A percentile compares a stretch with the other conserved stretches of the same genome.
Evolutionary conservation across 331 rosid genomes (phyloP).

Genomic region (Stylosanthes scabra): DNA sequence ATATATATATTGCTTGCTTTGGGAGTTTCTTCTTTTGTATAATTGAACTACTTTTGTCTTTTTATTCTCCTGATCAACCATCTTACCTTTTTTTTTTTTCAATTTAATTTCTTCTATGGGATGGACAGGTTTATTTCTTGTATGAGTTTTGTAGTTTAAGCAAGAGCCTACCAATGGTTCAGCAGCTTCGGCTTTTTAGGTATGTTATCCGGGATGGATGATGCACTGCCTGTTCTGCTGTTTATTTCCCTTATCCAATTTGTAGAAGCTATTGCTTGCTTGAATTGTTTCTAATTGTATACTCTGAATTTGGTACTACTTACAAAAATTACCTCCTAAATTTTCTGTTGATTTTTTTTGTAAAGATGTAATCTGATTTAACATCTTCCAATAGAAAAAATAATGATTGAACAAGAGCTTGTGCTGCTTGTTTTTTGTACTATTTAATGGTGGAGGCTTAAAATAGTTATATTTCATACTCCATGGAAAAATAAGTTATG

Average conservation of each 20-base stretch:
- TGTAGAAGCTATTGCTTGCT: slow-evolving; percentile 26
- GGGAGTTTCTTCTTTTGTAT: neutral
- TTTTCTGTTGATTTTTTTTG: slow-evolving; percentile 7
- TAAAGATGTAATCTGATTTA: slow-evolving; percentile 13
- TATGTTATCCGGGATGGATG: slow-evolving; percentile 39
- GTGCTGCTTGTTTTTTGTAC: slow-evolving; percentile 4
- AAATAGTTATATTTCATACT: slow-evolving; percentile 6
- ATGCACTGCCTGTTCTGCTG: slow-evolving; percentile 8
- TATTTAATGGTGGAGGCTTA: neutral
- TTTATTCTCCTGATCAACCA: slow-evolving; percentile 1
- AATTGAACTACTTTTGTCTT: neutral
- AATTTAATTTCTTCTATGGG: slow-evolving; percentile 19
- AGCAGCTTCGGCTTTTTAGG: slow-evolving; percentile 89
- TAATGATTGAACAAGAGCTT: neutral
- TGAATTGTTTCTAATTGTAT: slow-evolving; percentile 29
- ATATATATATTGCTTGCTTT: neutral
- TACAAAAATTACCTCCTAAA: slow-evolving; percentile 3
- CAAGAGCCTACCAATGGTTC: slow-evolving; percentile 92
- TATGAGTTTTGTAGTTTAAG: slow-evolving; percentile 87
- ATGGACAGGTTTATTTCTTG: slow-evolving; percentile 79
- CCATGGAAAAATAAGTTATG: neutral
- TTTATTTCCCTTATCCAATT: slow-evolving; percentile 1
- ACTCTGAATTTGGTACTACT: neutral
- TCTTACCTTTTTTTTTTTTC: neutral
- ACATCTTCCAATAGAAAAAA: neutral